Percentiles rank a stretch among this genome's conserved stretches.
These are phyloP conservation scores for Salvia hispanica DNA, from an alignment of 257 asterid genomes.

Conservation along the genomic window DNA sequence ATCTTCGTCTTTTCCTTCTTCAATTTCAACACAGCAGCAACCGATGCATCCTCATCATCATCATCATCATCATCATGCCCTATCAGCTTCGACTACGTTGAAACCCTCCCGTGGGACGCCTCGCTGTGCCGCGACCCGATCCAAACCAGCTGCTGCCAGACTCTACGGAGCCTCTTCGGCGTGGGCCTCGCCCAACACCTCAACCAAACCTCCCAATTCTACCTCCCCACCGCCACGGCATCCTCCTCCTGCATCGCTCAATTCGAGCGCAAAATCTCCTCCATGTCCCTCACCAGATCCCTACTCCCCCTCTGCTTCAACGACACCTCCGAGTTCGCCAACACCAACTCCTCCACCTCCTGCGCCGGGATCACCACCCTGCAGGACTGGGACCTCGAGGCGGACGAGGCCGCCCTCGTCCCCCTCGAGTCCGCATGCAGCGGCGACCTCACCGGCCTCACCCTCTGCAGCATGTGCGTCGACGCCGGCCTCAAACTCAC, in stretches of 20 bases:
- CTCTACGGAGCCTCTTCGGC: slow-evolving; percentile 56
- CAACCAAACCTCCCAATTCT: slow-evolving; percentile 45
- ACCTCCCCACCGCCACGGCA: slow-evolving; percentile 45
- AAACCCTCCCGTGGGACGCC: slow-evolving; percentile 60
- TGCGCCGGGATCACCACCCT: slow-evolving; percentile 53
- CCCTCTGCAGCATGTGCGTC: slow-evolving; percentile 51
- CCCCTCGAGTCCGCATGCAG: slow-evolving; percentile 53
- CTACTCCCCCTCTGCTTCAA: slow-evolving; percentile 45
- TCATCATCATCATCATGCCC: slow-evolving; percentile 63
- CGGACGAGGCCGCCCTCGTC: slow-evolving; percentile 14
- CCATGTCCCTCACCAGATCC: slow-evolving; percentile 31
- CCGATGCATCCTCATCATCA: no score
- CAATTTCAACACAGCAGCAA: neutral
- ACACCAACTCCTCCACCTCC: slow-evolving; percentile 34
- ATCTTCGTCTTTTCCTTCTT: slow-evolving; percentile 1
- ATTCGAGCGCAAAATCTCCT: slow-evolving; percentile 34
- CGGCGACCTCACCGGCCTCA: slow-evolving; percentile 49
- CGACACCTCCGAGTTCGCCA: slow-evolving; percentile 43
- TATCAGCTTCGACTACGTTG: slow-evolving; percentile 49
- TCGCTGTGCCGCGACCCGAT: slow-evolving; percentile 47
- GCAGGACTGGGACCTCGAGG: slow-evolving; percentile 43
- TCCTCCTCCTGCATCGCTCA: slow-evolving; percentile 48
- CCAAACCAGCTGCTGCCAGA: slow-evolving; percentile 52
- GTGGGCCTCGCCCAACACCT: slow-evolving; percentile 52
- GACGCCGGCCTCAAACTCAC: slow-evolving; percentile 60